Conservation (phyloP, 1,284 basidiomycete genomes). For the Ganoderma multipileum region DNA sequence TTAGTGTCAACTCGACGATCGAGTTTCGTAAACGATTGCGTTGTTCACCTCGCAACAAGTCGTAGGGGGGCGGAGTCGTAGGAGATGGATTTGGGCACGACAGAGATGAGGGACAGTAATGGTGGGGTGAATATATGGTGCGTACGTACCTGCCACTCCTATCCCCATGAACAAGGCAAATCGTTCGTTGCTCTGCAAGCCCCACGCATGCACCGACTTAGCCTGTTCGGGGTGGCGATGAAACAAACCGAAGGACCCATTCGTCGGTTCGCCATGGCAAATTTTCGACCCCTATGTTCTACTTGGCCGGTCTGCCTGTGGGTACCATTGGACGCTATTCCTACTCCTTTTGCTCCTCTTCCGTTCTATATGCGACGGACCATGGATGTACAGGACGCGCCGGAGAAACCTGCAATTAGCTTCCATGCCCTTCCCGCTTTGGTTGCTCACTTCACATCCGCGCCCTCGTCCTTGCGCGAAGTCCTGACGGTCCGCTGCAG, state of each 20-base stretch:
- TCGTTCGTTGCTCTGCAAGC: background rate
- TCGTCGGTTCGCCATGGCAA: background rate
- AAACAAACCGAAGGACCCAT: background rate
- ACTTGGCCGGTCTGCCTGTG: no score
- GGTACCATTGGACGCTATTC: background rate
- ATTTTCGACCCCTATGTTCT: background rate
- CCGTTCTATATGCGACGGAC: background rate
- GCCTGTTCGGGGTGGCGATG: background rate
- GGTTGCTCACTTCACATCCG: background rate
- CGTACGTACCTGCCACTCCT: background rate
- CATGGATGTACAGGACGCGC: background rate
- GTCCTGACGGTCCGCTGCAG: background rate
- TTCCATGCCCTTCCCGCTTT: background rate
- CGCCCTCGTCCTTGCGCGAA: background rate
- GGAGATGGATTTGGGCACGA: background rate
- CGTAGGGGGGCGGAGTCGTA: background rate
- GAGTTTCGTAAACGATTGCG: background rate
- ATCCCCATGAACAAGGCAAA: background rate
- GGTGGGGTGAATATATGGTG: background rate
- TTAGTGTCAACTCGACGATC: background rate
- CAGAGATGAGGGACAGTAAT: background rate
- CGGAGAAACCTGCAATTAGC: slow-evolving; percentile 5
- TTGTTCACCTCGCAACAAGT: background rate
- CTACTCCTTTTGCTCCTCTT: background rate
- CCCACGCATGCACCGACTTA: background rate